These are phyloP conservation scores for Paramecium bursaria DNA, from an alignment of 73 alveolate genomes.

Conservation along the genomic window DNA sequence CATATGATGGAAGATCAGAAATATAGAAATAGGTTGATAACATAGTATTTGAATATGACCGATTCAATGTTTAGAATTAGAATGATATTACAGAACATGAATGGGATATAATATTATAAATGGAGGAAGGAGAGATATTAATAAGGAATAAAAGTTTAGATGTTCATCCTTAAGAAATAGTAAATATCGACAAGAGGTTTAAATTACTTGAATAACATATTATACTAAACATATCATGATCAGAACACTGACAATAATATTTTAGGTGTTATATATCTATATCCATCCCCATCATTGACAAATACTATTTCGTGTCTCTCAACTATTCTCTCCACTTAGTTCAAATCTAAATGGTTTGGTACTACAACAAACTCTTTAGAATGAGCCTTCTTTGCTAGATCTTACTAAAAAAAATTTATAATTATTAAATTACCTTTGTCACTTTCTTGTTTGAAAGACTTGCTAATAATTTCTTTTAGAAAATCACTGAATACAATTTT, in stretches of 20 bases:
- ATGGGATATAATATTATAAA: no score
- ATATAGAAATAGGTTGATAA: conserved; percentile 33
- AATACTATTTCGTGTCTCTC: conserved; percentile 58
- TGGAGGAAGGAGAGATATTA: no score
- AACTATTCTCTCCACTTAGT: conserved; percentile 36
- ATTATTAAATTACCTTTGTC: background rate
- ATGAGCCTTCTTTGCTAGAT: conserved; percentile 51
- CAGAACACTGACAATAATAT: background rate
- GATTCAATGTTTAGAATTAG: conserved; percentile 4
- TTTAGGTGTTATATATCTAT: conserved; percentile 19
- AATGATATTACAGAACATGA: background rate
- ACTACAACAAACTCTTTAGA: conserved; percentile 50
- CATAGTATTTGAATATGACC: background rate
- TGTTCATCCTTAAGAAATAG: no score
- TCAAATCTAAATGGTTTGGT: conserved; percentile 10
- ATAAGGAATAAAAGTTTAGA: no score
- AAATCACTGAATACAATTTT: conserved; percentile 48
- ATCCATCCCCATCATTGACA: conserved; percentile 16
- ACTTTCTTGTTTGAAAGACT: conserved; percentile 30
- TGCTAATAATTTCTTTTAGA: conserved; percentile 34
- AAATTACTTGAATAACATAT: no score
- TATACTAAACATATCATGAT: no score
- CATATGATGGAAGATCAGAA: background rate
- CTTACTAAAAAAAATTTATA: background rate
- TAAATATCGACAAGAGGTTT: no score